Conservation (phyloP, 1,139 yeast genomes). For the Saccharomycopsis crataegensis region DNA sequence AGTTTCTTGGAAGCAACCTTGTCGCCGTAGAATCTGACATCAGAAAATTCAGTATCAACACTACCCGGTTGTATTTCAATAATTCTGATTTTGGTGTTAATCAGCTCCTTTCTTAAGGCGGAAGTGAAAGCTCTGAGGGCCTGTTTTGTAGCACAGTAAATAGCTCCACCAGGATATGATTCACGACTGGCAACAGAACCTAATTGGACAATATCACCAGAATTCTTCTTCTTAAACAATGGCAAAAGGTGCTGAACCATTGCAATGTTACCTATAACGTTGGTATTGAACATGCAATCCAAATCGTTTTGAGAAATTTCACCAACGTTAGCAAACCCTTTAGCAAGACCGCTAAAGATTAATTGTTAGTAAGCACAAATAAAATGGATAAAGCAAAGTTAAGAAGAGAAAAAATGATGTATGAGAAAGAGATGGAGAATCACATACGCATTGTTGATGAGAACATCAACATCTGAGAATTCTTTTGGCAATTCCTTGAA, state of each 20-base stretch:
- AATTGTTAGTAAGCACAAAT: not conserved
- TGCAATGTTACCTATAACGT: slow-evolving; percentile 56
- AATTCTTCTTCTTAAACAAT: slow-evolving; percentile 43
- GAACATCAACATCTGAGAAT: slow-evolving; percentile 43
- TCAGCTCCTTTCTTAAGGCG: slow-evolving; percentile 62
- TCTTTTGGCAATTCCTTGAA: slow-evolving; percentile 38
- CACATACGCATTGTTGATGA: slow-evolving; percentile 52
- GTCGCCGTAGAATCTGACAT: slow-evolving; percentile 63
- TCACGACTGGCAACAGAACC: slow-evolving; percentile 80
- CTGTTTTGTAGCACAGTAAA: slow-evolving; percentile 78
- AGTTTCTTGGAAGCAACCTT: slow-evolving; percentile 56
- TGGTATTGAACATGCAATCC: slow-evolving; percentile 54
- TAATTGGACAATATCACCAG: slow-evolving; percentile 65
- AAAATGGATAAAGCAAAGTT: not conserved
- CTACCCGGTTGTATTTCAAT: slow-evolving; percentile 77
- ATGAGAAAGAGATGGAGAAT: not conserved
- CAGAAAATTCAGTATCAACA: slow-evolving; percentile 71
- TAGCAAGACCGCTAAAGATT: slow-evolving; percentile 45
- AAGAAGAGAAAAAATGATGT: not conserved
- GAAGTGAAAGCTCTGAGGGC: slow-evolving; percentile 62
- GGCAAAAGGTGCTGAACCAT: slow-evolving; percentile 55
- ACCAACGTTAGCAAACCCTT: slow-evolving; percentile 55
- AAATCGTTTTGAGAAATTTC: slow-evolving; percentile 42
- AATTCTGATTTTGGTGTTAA: slow-evolving; percentile 58
- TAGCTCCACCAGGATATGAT: slow-evolving; percentile 70